Evolutionary conservation across 2,329 filamentous ascomycete species (phyloP).

Genomic region (Chaetomiaceae sp.): DNA sequence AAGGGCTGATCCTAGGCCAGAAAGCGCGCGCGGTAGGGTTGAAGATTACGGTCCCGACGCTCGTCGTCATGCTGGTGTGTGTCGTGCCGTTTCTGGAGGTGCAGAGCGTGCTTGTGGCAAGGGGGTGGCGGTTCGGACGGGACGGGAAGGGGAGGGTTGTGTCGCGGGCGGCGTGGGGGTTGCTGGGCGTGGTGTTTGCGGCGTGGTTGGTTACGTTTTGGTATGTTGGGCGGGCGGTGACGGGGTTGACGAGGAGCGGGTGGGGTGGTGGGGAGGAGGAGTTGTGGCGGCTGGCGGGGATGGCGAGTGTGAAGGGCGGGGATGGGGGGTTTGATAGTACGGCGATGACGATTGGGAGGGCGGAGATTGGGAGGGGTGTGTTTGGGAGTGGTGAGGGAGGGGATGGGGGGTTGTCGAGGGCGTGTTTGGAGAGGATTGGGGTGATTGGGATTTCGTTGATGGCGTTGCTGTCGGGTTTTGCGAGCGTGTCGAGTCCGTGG

Average conservation of each 20-base stretch:
- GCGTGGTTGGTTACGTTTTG: slow-evolving; percentile 66
- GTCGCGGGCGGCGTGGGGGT: slow-evolving; percentile 55
- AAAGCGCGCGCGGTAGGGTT: slow-evolving; percentile 64
- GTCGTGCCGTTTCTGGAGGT: slow-evolving; percentile 77
- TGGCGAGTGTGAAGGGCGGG: slow-evolving; percentile 1
- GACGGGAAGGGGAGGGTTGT: slow-evolving; percentile 51
- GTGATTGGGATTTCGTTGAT: slow-evolving; percentile 83
- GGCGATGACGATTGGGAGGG: slow-evolving; percentile 29
- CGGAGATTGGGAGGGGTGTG: slow-evolving; percentile 15
- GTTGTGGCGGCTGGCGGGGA: slow-evolving; percentile 2
- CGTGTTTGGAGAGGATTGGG: slow-evolving; percentile 65
- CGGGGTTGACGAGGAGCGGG: not conserved
- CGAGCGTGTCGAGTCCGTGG: slow-evolving; percentile 83
- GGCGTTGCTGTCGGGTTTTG: slow-evolving; percentile 84
- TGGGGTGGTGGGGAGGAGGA: slow-evolving; percentile 9
- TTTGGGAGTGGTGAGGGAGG: slow-evolving; percentile 11
- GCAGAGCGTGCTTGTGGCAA: slow-evolving; percentile 55
- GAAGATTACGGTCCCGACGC: slow-evolving; percentile 62
- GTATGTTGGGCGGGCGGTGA: slow-evolving; percentile 14
- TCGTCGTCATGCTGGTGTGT: slow-evolving; percentile 68
- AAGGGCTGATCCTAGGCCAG: slow-evolving; percentile 66
- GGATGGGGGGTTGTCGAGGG: slow-evolving; percentile 42
- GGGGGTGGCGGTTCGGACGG: slow-evolving; percentile 60
- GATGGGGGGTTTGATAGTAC: slow-evolving; percentile 30
- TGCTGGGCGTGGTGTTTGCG: slow-evolving; percentile 59